A percentile compares a stretch with the other conserved stretches of the same genome.
Evolutionary conservation across 1,284 basidiomycete genomes (phyloP).

Genomic region (Pholiota adiposa): DNA sequence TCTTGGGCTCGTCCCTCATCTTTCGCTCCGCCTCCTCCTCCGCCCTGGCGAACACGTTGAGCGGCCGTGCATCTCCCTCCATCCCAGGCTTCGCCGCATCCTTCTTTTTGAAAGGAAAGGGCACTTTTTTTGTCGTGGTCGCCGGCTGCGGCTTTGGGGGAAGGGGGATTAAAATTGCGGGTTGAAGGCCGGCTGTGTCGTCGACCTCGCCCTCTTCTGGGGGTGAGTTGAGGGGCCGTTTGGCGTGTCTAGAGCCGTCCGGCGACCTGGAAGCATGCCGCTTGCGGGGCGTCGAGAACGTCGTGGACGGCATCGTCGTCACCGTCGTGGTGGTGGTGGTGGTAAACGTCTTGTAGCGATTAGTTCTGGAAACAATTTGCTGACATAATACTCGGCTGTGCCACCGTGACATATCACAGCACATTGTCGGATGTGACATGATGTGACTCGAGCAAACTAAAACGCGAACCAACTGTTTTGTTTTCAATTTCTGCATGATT

Average conservation of each 20-base stretch:
- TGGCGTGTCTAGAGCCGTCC: constrained; percentile 49
- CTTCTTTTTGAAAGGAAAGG: constrained; percentile 78
- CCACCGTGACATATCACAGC: not conserved
- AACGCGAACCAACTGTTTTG: too few relatives aligned
- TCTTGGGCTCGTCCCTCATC: constrained; percentile 29
- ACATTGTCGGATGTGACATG: not conserved
- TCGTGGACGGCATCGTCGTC: constrained; percentile 1
- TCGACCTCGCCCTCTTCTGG: constrained; percentile 83
- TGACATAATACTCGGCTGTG: constrained; percentile 29
- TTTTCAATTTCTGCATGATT: too few relatives aligned
- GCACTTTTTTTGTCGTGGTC: constrained; percentile 49
- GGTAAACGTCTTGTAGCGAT: too few relatives aligned
- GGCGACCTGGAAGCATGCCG: constrained; percentile 58
- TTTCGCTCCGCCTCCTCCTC: constrained; percentile 46
- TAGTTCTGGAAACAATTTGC: constrained; percentile 25
- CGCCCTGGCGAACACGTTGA: constrained; percentile 45
- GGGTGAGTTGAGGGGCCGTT: constrained; percentile 64
- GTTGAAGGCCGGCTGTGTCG: constrained; percentile 31
- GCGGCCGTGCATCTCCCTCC: constrained; percentile 10
- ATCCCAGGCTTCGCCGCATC: constrained; percentile 23
- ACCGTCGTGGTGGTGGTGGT: constrained; percentile 19
- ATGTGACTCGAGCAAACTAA: too few relatives aligned
- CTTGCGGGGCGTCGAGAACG: constrained; percentile 45
- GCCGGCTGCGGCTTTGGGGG: constrained; percentile 27
- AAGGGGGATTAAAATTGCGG: constrained; percentile 23